Conservation (phyloP, 176 grass and related monocot genomes). For the Echinochloa phyllopogon region DNA sequence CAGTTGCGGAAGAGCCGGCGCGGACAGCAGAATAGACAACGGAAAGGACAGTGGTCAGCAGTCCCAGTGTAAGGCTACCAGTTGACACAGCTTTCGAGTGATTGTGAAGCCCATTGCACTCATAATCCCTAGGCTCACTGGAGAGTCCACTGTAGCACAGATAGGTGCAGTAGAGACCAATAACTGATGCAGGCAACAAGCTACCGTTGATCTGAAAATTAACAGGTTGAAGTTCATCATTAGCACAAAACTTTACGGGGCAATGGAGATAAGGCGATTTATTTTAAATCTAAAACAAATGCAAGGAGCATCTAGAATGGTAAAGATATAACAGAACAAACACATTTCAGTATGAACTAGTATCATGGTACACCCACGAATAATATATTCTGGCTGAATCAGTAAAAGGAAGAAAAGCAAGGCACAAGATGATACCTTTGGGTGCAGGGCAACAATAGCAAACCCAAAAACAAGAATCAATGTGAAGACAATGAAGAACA, state of each 20-base stretch:
- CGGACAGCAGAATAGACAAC: conserved; percentile 99
- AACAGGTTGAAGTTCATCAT: neutral
- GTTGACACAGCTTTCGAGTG: conserved; percentile 97
- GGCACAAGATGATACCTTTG: conserved; percentile 63
- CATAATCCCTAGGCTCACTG: conserved; percentile 93
- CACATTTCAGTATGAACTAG: neutral
- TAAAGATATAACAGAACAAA: neutral
- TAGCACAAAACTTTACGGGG: too few relatives aligned
- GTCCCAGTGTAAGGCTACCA: conserved; percentile 81
- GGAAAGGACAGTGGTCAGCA: conserved; percentile 92
- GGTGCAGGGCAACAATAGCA: conserved; percentile 85
- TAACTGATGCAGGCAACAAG: conserved; percentile 89
- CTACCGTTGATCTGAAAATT: conserved; percentile 86
- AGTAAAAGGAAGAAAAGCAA: neutral
- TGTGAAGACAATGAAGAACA: conserved; percentile 91
- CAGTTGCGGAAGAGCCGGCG: conserved; percentile 85
- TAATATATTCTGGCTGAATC: neutral
- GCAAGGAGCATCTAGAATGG: neutral
- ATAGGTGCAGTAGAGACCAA: conserved; percentile 85
- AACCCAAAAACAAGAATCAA: conserved; percentile 87
- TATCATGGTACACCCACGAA: neutral
- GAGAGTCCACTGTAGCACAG: conserved; percentile 95
- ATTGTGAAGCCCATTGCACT: conserved; percentile 96
- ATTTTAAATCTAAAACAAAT: neutral
- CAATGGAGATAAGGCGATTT: too few relatives aligned